These are phyloP conservation scores for Pleurotus sapidus DNA, from an alignment of 768 basidiomycete genomes.

Conservation along the genomic window DNA sequence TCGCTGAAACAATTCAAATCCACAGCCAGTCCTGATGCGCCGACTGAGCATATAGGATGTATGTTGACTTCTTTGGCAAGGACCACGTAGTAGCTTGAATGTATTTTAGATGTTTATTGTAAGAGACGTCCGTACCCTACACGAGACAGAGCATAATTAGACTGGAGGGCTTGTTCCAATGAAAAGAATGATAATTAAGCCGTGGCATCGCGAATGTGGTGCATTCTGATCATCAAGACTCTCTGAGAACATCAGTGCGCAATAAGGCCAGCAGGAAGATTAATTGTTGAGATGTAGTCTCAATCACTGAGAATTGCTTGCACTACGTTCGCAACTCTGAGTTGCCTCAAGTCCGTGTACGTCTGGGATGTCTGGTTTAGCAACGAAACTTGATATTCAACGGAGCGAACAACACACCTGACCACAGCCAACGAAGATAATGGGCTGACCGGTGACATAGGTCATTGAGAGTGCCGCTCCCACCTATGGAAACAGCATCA, in stretches of 20 bases:
- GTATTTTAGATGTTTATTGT: constrained; percentile 2
- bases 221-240: too few relatives aligned
- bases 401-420: constrained; percentile 54
- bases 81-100: background rate
- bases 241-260: too few relatives aligned
- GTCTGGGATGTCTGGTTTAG: constrained; percentile 50
- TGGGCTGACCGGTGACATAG: constrained; percentile 97
- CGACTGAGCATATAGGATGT: too few relatives aligned
- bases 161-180: too few relatives aligned
- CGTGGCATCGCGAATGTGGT: background rate
- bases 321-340: constrained; percentile 91
- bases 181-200: background rate
- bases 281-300: constrained; percentile 9
- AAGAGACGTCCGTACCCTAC: background rate
- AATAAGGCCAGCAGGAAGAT: too few relatives aligned
- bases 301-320: constrained; percentile 85
- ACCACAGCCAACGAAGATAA: constrained; percentile 97
- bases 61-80: too few relatives aligned
- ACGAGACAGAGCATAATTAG: too few relatives aligned
- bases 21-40: too few relatives aligned
- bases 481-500: constrained; percentile 51
- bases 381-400: background rate
- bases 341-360: constrained; percentile 91
- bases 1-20: too few relatives aligned
- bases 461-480: constrained; percentile 99